Evolutionary conservation across 2,329 filamentous ascomycete genomes (phyloP), one percentile per base, ranked within the genome.

Genomic region (Beauveria rudraprayagi): DNA sequence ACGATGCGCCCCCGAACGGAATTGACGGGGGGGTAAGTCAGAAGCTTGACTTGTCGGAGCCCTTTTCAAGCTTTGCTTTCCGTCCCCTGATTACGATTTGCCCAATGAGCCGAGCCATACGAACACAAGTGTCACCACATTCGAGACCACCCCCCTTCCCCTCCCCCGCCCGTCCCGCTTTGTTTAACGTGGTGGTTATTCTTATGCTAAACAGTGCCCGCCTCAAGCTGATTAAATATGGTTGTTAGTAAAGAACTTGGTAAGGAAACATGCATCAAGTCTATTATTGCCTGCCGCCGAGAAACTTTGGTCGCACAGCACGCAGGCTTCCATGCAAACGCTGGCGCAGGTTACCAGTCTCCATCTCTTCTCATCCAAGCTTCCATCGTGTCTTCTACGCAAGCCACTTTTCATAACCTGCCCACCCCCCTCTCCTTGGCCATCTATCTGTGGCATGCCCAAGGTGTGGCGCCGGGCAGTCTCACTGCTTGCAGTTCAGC

Each of bases 401-500:
- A 34, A 11, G 50, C 17, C 19, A n/a, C 50, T 30, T 30, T 11
- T 26, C 16, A 41, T 7, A 24, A 47, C 14, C 16, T 34, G 30
- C n/a, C 37, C 44, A n/a, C 17, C 11, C 19, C 30, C n/a, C n/a
- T n/a, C n/a, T n/a, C 24, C 43, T 30, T 17, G 24, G 16, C 37
- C 24, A 34, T 34, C 30, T 34, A 11, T 34, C 22, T 22, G 22
- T 22, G 22, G 10, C 30, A 34, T 34, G 9, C 5, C 30, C 30
- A 34, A 11, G 44, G 40, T 46, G 41, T 56, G 55, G 41, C n/a
- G 52, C 40, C 41, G 54, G 26, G 26, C 26, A 1, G 56, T 59
- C 56, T 59, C 34, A 43, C 56, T 50, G n/a, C 37, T n/a, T 53
- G 56, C 46, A 28, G 17, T 17, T 59, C 56, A 59, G 56, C 56